These are phyloP conservation scores for Paecilomyces fulvus DNA, from an alignment of 2,329 filamentous ascomycete species.

Conservation along the genomic window DNA sequence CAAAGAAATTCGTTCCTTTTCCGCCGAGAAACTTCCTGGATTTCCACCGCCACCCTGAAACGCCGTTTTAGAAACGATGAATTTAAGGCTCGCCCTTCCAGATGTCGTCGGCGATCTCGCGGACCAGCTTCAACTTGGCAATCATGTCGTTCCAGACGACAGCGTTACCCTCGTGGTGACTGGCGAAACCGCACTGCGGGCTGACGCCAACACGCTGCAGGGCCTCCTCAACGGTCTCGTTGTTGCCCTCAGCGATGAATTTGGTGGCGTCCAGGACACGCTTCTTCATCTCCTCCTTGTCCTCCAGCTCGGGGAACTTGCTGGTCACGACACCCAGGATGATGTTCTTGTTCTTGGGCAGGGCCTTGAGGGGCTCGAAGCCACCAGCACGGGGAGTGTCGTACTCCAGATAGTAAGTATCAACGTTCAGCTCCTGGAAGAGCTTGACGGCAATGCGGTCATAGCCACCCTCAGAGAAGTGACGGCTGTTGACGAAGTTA, in stretches of 20 bases:
- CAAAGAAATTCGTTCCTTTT: background rate
- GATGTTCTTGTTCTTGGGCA: conserved; percentile 55
- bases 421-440: conserved; percentile 54
- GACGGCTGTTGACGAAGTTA: conserved; percentile 58
- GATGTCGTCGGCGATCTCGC: conserved; percentile 63
- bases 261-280: conserved; percentile 55
- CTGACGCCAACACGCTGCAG: conserved; percentile 60
- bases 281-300: conserved; percentile 55
- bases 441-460: conserved; percentile 60
- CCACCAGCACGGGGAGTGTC: conserved; percentile 57
- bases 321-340: conserved; percentile 57
- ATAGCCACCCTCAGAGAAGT: conserved; percentile 60
- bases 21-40: background rate
- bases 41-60: background rate
- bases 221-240: conserved; percentile 56
- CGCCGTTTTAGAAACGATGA: background rate
- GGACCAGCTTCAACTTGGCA: conserved; percentile 62
- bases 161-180: conserved; percentile 64
- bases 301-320: conserved; percentile 54
- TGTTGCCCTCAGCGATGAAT: conserved; percentile 60
- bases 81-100: conserved; percentile 51
- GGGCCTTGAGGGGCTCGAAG: conserved; percentile 55
- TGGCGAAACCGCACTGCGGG: conserved; percentile 67
- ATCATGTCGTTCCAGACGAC: conserved; percentile 62
- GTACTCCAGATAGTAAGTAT: conserved; percentile 64